Evolutionary conservation across 1,139 yeast genomes (phyloP), one percentile per base, ranked within the genome.

Genomic region (Sugiyamaella paludigena): DNA sequence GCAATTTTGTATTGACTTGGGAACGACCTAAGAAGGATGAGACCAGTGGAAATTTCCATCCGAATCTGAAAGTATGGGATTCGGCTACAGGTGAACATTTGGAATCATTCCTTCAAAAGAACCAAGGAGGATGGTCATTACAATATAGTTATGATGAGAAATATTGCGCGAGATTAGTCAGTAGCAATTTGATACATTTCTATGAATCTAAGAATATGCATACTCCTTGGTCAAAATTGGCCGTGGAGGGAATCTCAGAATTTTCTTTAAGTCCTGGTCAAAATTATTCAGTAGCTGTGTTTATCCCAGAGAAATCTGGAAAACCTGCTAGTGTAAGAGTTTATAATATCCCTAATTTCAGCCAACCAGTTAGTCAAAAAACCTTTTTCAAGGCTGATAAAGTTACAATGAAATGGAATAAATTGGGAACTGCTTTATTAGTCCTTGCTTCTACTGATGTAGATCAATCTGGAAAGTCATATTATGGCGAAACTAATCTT

Each of bases 391-490:
- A 91, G 73, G 98, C 98, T 40, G 98, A 94, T 66, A 81, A 85
- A 60, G 94, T 96, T 68, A 84, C 80, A 60, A 79, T 92, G 73
- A 84, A 81, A 67, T 94, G 99, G 99, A 94, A 94, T 69, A 78
- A 83, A 39, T 77, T 89, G 57, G 99, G 98, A 49, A 94, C 98
- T 54, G 95, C 98, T 9, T 76, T 92, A 58, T 75, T 94, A 63
- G 97, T 96, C 49, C 78, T 91, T 61, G 95, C 97, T 8, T 86
- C 95, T 46, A 92, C 98, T 26, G 98, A 92, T 69, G 96, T 92
- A 60, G 98, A 94, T 71, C 79, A 94, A 40, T 79, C 95, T 26
- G 95, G 95, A 68, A 84, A 92, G 73, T 85, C 95, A 2, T 94
- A 94, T 72, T 94, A 94, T 66, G 99, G 99, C 55, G 98, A 94